Base-by-base conservation (phyloP, 176 grass and related monocot species). In the Triticum timopheevii region DNA sequence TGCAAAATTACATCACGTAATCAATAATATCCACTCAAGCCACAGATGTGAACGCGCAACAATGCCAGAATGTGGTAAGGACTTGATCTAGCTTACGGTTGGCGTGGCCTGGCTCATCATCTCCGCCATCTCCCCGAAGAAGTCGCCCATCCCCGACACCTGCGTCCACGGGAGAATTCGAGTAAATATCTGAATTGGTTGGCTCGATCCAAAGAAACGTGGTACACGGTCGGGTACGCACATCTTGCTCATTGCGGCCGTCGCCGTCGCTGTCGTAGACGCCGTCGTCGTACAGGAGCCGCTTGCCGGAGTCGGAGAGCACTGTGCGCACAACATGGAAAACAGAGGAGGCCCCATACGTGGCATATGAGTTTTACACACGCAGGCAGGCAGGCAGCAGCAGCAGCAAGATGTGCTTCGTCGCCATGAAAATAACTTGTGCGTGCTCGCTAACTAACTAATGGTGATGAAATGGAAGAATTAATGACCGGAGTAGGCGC, bases 241-340 rank as follows among this genome's bases (percentile, higher is more conserved):
- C 89, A 19, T 91, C 88, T 13, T 81, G 80, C 3, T 90, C 85
- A 22, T 81, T 78, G 75, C 87, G 82, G 16, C 88, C 83, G 88
- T 85, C 90, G 69, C 87, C 91, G 9, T 89, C 92, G 77, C 72
- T 83, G 87, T 93, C 91, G 84, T 95, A 95, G 76, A 90, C 71
- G 79, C 95, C 89, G 68, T 93, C 91, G 81, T 97, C 95, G 87
- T 97, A 98, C 79, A 98, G 76, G 85, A 98, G 86, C 31, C 95
- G 90, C 95, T 93, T 98, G 83, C 91, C 95, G 82, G 95, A 87
- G 77, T 98, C 91, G 25, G 93, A 93, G 61, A 98, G 95, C 62
- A 95, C 95, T 98, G 87, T 39, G 63, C 31, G 49, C 9, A 58
- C 19, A n/a, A 54, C 49, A 83, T 27, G 31, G 64, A 15, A 40